These are phyloP conservation scores for Fusarium fracticaudum DNA, from an alignment of 2,329 filamentous ascomycete species.

Conservation along the genomic window DNA sequence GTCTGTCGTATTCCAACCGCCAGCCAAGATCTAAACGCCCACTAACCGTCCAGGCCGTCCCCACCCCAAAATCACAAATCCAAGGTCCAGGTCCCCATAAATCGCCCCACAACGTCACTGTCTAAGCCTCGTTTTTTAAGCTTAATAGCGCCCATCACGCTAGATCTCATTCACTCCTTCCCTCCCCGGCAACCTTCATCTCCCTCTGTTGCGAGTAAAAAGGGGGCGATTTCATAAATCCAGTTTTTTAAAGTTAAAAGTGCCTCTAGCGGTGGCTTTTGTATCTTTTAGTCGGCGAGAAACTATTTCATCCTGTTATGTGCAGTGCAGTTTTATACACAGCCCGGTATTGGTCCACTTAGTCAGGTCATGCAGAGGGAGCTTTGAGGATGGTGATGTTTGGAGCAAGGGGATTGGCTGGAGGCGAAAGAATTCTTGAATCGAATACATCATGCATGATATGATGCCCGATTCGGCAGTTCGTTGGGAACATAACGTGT, in stretches of 20 bases:
- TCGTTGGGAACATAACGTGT: neutral
- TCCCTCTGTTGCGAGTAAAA: neutral
- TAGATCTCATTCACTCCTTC: constrained; percentile 11
- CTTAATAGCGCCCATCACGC: constrained; percentile 24
- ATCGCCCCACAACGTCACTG: constrained; percentile 12
- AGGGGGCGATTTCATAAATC: constrained; percentile 8
- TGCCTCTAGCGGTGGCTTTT: neutral
- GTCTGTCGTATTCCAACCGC: neutral
- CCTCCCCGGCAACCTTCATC: neutral
- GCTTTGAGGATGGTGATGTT: neutral
- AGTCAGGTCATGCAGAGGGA: too few relatives aligned
- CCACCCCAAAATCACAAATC: neutral
- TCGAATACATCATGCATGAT: neutral
- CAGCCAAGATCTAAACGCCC: neutral
- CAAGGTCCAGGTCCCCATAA: neutral
- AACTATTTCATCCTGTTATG: neutral
- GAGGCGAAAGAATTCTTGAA: neutral
- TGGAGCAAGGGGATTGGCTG: neutral
- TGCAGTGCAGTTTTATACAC: neutral
- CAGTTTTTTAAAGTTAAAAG: neutral
- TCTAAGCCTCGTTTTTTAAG: constrained; percentile 33
- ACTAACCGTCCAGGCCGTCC: neutral
- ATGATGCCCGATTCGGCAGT: neutral
- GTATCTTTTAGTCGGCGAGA: neutral
- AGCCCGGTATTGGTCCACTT: neutral